Percentiles rank a stretch among this genome's conserved stretches.
These are phyloP conservation scores for Allomyces javanicus DNA, from an alignment of 192 early-diverging fungal genomes.

Conservation along the genomic window DNA sequence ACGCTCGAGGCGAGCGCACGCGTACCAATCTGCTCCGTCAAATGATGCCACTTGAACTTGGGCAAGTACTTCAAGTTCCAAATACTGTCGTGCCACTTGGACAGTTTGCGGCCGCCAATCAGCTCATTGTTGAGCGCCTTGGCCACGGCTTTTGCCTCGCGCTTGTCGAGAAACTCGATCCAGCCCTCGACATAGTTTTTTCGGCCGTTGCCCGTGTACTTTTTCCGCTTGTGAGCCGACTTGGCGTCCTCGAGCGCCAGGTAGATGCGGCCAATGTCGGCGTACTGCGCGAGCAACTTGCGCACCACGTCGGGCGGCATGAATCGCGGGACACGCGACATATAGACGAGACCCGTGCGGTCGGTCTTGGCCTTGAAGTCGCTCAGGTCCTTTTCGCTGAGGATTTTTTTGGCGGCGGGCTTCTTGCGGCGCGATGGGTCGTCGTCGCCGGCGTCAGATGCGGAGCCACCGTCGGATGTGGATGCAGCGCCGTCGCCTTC, in stretches of 20 bases:
- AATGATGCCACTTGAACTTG: conserved; percentile 88
- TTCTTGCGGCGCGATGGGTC: not conserved
- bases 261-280: conserved; percentile 63
- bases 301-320: conserved; percentile 72
- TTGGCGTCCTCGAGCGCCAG: conserved; percentile 68
- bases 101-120: conserved; percentile 74
- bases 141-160: conserved; percentile 59
- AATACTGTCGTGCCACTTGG: conserved; percentile 75
- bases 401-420: conserved; percentile 4
- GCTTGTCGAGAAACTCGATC: conserved; percentile 92
- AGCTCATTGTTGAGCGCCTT: conserved; percentile 53
- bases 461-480: not conserved
- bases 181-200: conserved; percentile 86
- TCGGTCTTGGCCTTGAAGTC: conserved; percentile 11
- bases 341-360: conserved; percentile 66
- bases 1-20: not conserved
- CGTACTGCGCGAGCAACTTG: conserved; percentile 51
- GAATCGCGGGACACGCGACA: conserved; percentile 79
- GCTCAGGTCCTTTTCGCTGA: conserved; percentile 12
- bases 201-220: conserved; percentile 65
- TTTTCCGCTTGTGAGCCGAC: conserved; percentile 54
- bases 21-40: conserved; percentile 80
- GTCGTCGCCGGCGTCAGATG: not conserved
- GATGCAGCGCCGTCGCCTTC: not conserved
- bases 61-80: conserved; percentile 96